These are phyloP conservation scores for Nepenthes gracilis DNA, from an alignment of 148 eudicot genomes.

Conservation along the genomic window DNA sequence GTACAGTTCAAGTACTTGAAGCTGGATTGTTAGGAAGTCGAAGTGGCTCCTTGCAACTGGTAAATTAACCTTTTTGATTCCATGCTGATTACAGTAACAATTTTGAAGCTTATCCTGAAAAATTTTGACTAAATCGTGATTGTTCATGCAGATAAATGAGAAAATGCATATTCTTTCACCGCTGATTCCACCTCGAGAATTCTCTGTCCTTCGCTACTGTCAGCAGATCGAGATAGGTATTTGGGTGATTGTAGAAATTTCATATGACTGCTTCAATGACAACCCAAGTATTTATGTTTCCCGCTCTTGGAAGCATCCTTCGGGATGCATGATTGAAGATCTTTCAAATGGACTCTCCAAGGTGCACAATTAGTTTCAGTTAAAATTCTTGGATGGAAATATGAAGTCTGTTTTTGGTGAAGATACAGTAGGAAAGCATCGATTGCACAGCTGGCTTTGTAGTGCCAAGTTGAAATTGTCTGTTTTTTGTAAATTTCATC, in stretches of 20 bases:
- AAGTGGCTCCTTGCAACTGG: constrained; percentile 55
- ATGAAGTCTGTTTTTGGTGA: neutral
- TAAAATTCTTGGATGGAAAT: neutral
- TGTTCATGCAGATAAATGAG: constrained; percentile 40
- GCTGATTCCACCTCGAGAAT: constrained; percentile 34
- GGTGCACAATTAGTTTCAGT: constrained; percentile 15
- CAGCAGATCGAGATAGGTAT: constrained; percentile 47
- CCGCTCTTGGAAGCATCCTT: constrained; percentile 40
- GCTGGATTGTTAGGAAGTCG: constrained; percentile 41
- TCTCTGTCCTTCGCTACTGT: constrained; percentile 42
- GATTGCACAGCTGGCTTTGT: too few species aligned
- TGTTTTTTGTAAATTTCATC: too few species aligned
- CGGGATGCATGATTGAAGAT: constrained; percentile 52
- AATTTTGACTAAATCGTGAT: neutral
- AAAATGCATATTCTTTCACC: constrained; percentile 55
- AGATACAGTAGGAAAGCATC: too few species aligned
- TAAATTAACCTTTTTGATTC: constrained; percentile 9
- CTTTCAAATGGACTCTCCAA: constrained; percentile 47
- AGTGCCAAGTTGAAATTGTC: too few species aligned
- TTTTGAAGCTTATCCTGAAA: neutral
- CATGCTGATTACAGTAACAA: too few species aligned
- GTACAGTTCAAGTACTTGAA: constrained; percentile 32
- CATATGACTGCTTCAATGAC: constrained; percentile 31
- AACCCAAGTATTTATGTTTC: constrained; percentile 13
- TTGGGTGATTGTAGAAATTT: constrained; percentile 57